These are phyloP conservation scores for Reticulascus tulasneorum DNA, from an alignment of 2,329 filamentous ascomycete species.

Conservation along the genomic window DNA sequence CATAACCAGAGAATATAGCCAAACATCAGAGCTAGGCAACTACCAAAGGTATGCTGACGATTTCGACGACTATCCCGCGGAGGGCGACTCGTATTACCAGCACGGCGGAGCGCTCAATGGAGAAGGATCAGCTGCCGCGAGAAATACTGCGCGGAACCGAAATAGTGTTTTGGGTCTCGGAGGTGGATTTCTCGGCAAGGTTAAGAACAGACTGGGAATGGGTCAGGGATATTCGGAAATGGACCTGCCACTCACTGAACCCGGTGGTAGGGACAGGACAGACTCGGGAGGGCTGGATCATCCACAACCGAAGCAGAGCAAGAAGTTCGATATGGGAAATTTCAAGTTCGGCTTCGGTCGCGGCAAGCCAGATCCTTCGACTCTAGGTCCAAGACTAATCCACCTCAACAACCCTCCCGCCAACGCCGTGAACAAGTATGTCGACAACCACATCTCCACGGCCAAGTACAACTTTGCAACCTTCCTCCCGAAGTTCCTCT, in stretches of 20 bases:
- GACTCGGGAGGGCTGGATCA: slow-evolving; percentile 36
- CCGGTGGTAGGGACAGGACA: slow-evolving; percentile 44
- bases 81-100: slow-evolving; percentile 80
- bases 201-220: slow-evolving; percentile 90
- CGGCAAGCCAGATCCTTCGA: slow-evolving; percentile 82
- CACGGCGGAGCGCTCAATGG: slow-evolving; percentile 42
- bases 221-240: slow-evolving; percentile 90
- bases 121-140: slow-evolving; percentile 19
- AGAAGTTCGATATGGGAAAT: slow-evolving; percentile 64
- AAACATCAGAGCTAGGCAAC: slow-evolving; percentile 79
- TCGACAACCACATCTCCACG: slow-evolving; percentile 95
- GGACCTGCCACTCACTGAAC: slow-evolving; percentile 90
- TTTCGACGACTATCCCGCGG: slow-evolving; percentile 75
- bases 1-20: slow-evolving; percentile 51
- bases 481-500: slow-evolving; percentile 94
- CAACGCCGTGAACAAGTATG: slow-evolving; percentile 83
- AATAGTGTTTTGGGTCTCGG: slow-evolving; percentile 88
- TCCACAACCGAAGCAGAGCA: slow-evolving; percentile 39
- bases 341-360: slow-evolving; percentile 93
- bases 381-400: slow-evolving; percentile 86
- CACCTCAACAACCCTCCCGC: slow-evolving; percentile 94
- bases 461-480: slow-evolving; percentile 94
- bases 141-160: slow-evolving; percentile 63
- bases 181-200: slow-evolving; percentile 78
- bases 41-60: slow-evolving; percentile 90